A percentile compares a stretch with the other conserved stretches of the same genome.
These are phyloP conservation scores for Podaxis sp. DNA, from an alignment of 768 basidiomycete genomes.

Conservation along the genomic window DNA sequence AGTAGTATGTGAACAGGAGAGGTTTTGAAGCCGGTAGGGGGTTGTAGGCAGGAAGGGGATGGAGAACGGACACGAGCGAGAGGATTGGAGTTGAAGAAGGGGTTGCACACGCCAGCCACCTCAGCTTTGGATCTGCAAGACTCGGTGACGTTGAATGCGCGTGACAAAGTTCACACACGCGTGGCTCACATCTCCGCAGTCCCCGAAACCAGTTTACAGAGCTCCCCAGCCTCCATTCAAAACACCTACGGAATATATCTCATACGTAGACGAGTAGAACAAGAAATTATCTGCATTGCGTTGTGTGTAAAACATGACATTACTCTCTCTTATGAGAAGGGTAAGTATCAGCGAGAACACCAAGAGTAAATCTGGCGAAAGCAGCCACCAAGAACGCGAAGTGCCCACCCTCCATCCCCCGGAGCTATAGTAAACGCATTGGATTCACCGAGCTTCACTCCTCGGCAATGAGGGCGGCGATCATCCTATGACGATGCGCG, in stretches of 20 bases:
- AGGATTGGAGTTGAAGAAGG: neutral
- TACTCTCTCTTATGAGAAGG: neutral
- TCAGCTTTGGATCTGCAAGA: neutral
- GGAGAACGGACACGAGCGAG: too few relatives aligned
- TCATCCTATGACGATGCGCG: constrained; percentile 51
- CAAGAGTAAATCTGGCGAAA: neutral
- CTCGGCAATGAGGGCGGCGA: constrained; percentile 77
- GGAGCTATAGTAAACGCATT: neutral
- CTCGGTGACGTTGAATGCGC: constrained; percentile 14
- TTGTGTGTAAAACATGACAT: constrained; percentile 8
- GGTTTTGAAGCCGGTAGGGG: neutral
- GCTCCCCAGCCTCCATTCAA: neutral
- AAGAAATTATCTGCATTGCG: constrained; percentile 5
- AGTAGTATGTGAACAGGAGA: neutral
- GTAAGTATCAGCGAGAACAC: neutral
- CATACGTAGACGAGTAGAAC: neutral
- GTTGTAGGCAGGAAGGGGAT: neutral
- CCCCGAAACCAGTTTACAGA: neutral
- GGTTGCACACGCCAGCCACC: constrained; percentile 2
- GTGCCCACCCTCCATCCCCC: neutral
- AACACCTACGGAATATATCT: too few relatives aligned
- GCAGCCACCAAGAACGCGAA: neutral
- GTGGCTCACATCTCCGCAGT: too few relatives aligned
- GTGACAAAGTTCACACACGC: constrained; percentile 8
- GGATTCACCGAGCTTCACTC: constrained; percentile 15